These are phyloP conservation scores for Acacia concinna DNA, from an alignment of 331 rosid species.

Conservation along the genomic window DNA sequence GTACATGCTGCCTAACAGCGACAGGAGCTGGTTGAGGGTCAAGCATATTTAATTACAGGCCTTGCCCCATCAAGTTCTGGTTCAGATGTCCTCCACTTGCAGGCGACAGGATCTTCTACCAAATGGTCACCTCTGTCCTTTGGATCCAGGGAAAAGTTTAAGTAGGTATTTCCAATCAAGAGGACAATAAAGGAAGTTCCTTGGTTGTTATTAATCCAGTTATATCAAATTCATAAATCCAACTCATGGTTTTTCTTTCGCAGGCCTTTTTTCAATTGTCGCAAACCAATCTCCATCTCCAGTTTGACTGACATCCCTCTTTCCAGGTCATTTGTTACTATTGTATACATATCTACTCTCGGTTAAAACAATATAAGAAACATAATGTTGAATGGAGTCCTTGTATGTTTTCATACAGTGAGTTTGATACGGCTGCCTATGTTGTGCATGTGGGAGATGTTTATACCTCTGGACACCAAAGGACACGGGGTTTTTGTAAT, in stretches of 20 bases:
- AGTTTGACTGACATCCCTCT: conserved; percentile 65
- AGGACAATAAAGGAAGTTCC: background rate
- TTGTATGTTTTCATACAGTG: conserved; percentile 46
- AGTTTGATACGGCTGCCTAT: conserved; percentile 73
- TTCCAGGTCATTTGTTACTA: conserved; percentile 54
- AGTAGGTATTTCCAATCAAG: conserved; percentile 48
- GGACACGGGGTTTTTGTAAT: conserved; percentile 89
- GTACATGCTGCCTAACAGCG: conserved; percentile 47
- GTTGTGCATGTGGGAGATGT: conserved; percentile 81
- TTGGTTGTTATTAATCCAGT: conserved; percentile 3
- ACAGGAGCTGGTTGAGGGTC: conserved; percentile 80
- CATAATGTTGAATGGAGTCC: conserved; percentile 18
- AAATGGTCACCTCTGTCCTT: conserved; percentile 72
- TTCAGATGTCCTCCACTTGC: conserved; percentile 61
- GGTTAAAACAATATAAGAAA: background rate
- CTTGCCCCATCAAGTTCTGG: conserved; percentile 60
- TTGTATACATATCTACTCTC: conserved; percentile 4
- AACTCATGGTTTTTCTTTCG: conserved; percentile 25
- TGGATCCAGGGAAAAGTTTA: conserved; percentile 45
- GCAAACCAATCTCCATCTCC: conserved; percentile 57
- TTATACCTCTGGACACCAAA: conserved; percentile 50
- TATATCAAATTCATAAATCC: conserved; percentile 27
- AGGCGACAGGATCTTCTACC: conserved; percentile 64
- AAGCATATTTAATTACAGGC: conserved; percentile 67
- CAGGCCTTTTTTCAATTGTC: conserved; percentile 67